Base-by-base conservation (phyloP, 805 yeast species). In the Starmerella bombicola region DNA sequence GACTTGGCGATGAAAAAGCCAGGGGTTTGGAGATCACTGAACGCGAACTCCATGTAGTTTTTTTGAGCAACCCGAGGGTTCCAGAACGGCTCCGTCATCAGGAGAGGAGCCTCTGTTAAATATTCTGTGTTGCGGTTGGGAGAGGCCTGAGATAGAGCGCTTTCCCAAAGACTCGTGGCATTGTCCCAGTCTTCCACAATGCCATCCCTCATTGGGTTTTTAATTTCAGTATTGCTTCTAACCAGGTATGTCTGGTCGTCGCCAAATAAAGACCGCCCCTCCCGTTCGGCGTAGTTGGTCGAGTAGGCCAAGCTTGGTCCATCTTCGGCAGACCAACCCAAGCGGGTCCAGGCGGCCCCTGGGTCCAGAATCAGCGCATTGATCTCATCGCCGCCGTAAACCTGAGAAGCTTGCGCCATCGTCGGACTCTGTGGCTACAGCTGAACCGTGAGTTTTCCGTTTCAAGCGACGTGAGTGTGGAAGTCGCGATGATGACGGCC, bases 241-340 rank as follows among this genome's bases (percentile, higher is more conserved):
- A 38, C 47, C 18, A 47, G 37, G 19, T 41, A 39, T 3, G 50
- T 37, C 18, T 41, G 29, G n/a, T 47, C 51, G 38, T 53, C 57
- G 36, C 55, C 55, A 24, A 19, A 53, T 22, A 28, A 35, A 28
- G 45, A 42, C 40, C 19, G 19, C 4, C 39, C 41, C 29, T 46
- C 50, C 22, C 34, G 39, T 15, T 9, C 25, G 16, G 49, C 49
- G 41, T 44, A 53, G 25, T 30, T 18, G 20, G 50, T 40, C 9
- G 50, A 38, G 16, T 47, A 59, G 19, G 80, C 73, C 3, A 76
- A 64, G 48, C 78, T 73, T 10, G 98, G 98, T 40, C 74, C 70
- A 56, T 86, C 95, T 42, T 84, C 88, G 9, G 97, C 97, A 3
- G 96, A 86, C 60, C 74, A 85, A 1, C 98, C 98, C 16, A 79